These are phyloP conservation scores for Emergomyces orientalis DNA, from an alignment of 2,329 filamentous ascomycete genomes.

Conservation along the genomic window DNA sequence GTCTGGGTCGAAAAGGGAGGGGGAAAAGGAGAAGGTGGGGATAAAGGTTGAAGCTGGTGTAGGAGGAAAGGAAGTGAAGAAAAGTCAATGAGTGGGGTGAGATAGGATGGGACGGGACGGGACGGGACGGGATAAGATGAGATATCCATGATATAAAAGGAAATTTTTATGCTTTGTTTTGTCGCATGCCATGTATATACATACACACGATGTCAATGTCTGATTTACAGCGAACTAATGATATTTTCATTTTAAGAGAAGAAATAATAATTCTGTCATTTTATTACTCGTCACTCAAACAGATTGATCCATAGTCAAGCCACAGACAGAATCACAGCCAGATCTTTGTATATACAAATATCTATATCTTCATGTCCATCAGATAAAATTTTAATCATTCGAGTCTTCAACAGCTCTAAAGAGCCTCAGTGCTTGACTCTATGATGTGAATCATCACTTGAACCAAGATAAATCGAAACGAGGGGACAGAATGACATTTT, in stretches of 20 bases:
- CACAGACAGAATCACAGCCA: neutral
- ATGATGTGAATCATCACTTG: slow-evolving; percentile 88
- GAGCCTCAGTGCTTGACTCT: slow-evolving; percentile 97
- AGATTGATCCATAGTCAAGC: neutral
- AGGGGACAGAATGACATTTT: slow-evolving; percentile 17
- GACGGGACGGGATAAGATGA: neutral
- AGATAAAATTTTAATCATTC: slow-evolving; percentile 40
- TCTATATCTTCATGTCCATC: slow-evolving; percentile 32
- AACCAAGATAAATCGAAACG: slow-evolving; percentile 30
- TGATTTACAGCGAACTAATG: neutral
- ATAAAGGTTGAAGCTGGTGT: slow-evolving; percentile 14
- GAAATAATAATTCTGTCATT: neutral
- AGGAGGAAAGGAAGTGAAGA: slow-evolving; percentile 22
- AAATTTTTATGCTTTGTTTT: neutral
- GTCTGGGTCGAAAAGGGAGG: slow-evolving; percentile 18
- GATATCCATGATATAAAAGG: neutral
- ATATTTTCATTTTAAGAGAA: neutral
- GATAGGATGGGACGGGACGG: neutral
- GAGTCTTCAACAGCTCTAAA: slow-evolving; percentile 40
- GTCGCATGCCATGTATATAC: slow-evolving; percentile 1
- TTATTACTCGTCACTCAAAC: neutral
- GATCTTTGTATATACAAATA: neutral
- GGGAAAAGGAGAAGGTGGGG: slow-evolving; percentile 11
- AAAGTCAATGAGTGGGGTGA: neutral
- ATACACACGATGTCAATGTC: slow-evolving; percentile 3